Evolutionary conservation across 2,329 filamentous ascomycete species (phyloP).

Genomic region (Colletotrichum orchidophilum): DNA sequence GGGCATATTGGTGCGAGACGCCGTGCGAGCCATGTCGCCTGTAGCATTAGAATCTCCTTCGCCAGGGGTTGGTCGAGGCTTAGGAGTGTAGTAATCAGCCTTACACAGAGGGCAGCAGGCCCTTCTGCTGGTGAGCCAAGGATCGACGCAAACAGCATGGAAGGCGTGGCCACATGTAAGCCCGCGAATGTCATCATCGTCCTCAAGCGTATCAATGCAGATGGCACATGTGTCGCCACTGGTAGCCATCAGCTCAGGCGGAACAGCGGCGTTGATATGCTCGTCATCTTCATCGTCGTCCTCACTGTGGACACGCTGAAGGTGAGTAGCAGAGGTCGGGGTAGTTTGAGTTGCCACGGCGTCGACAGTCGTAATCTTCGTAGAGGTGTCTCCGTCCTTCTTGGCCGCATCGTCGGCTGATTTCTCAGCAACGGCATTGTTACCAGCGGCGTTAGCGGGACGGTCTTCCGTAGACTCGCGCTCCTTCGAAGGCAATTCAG

Average conservation of each 20-base stretch:
- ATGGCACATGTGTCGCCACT: constrained; percentile 96
- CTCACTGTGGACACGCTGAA: constrained; percentile 56
- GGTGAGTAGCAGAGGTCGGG: constrained; percentile 36
- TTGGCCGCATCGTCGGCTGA: constrained; percentile 4
- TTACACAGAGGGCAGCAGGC: constrained; percentile 98
- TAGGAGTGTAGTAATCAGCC: constrained; percentile 95
- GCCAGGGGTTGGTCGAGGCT: constrained; percentile 72
- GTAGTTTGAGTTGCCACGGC: constrained; percentile 4
- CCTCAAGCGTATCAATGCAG: constrained; percentile 92
- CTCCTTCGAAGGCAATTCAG: constrained; percentile 48
- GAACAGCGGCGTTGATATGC: constrained; percentile 83
- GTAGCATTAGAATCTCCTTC: constrained; percentile 48
- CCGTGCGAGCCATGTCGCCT: constrained; percentile 46
- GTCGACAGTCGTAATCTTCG: neutral
- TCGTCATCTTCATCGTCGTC: constrained; percentile 76
- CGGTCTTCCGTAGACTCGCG: constrained; percentile 53
- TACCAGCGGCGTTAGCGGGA: constrained; percentile 12
- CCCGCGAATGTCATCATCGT: constrained; percentile 94
- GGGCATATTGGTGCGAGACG: constrained; percentile 60
- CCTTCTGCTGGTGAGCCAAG: constrained; percentile 92
- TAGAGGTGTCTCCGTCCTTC: constrained; percentile 25
- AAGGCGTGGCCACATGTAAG: constrained; percentile 98
- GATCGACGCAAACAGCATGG: constrained; percentile 94
- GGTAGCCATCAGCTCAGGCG: constrained; percentile 80
- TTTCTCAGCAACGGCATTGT: constrained; percentile 25